These are phyloP conservation scores for Croton setiger DNA, from an alignment of 441 rosid species.

Conservation along the genomic window DNA sequence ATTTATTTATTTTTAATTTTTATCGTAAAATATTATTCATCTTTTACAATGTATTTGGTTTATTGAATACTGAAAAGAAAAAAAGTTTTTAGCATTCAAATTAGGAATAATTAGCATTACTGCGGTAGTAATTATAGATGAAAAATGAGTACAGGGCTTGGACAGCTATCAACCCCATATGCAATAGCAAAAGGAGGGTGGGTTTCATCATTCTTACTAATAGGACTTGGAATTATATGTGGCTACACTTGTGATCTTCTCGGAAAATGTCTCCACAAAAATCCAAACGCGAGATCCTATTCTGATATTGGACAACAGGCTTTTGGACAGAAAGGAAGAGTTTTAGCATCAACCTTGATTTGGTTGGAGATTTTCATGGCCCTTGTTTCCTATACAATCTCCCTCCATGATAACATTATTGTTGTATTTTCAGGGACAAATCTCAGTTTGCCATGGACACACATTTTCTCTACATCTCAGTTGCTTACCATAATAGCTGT, in stretches of 20 bases:
- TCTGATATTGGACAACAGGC: conserved; percentile 60
- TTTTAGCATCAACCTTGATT: conserved; percentile 42
- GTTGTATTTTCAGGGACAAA: conserved; percentile 40
- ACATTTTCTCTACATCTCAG: conserved; percentile 41
- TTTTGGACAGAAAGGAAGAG: conserved; percentile 48
- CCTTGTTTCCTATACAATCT: conserved; percentile 72
- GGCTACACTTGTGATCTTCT: conserved; percentile 57
- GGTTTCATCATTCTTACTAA: conserved; percentile 51
- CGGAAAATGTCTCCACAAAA: conserved; percentile 58
- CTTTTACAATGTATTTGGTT: too few relatives aligned
- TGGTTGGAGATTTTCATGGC: conserved; percentile 72
- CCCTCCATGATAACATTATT: conserved; percentile 69
- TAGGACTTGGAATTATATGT: conserved; percentile 45
- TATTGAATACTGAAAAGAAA: too few relatives aligned
- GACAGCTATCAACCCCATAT: conserved; percentile 71
- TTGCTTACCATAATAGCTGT: conserved; percentile 50
- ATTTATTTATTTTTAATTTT: too few relatives aligned
- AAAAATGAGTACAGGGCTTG: conserved; percentile 43
- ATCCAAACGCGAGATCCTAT: conserved; percentile 57
- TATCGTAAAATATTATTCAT: too few relatives aligned
- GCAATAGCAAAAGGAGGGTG: conserved; percentile 70
- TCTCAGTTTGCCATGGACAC: conserved; percentile 25
- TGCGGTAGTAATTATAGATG: too few relatives aligned
- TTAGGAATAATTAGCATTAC: too few relatives aligned
- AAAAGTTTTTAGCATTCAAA: too few relatives aligned